Base-by-base conservation (phyloP, 306 rosid genomes). In the Fragaria nilgerrensis region DNA sequence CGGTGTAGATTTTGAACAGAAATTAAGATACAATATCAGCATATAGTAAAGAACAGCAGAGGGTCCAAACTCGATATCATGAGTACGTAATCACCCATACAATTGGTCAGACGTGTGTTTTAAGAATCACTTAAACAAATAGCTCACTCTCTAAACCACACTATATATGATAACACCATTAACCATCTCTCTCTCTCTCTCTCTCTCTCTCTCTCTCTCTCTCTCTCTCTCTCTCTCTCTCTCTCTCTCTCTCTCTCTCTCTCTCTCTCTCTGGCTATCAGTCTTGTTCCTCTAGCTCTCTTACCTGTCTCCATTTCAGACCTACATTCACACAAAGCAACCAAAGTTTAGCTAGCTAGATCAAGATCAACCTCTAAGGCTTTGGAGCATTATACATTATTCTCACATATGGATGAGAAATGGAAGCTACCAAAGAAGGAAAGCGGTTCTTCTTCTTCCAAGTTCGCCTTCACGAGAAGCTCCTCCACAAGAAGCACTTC, bases 391-490 rank as follows among this genome's bases (percentile, higher is more conserved):
- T 59, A 44, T 17, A 79, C 14, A n/a, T 23, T 66, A 79, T 58
- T 23, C 74, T 45, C 66, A 66, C 3, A 74, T 32, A 86, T 94
- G 98, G 98, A 86, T 66, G 97, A 89, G 75, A 94, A 87, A 85
- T 90, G 94, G 97, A 94, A 94, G 88, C 23, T 82, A 48, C 81
- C 97, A 43, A 94, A 91, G 89, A 93, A 89, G 76, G 93, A 93
- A 78, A 74, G 84, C 23, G 49, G 68, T 43, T 43, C 45, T 43
- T 43, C 44, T 8, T 41, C 79, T 23, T 70, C 82, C 9, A 91
- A 87, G 74, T 82, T 90, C 63, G 72, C 86, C 13, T 88, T 93
- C 80, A 49, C 89, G 62, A 91, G 97, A 53, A 93, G 97, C 79
- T 81, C 52, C 17, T 93, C 93, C 15, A 86, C 96, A 50, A 89